Conservation (phyloP, 2,329 filamentous ascomycete genomes). For the Fusarium tjaetaba region DNA sequence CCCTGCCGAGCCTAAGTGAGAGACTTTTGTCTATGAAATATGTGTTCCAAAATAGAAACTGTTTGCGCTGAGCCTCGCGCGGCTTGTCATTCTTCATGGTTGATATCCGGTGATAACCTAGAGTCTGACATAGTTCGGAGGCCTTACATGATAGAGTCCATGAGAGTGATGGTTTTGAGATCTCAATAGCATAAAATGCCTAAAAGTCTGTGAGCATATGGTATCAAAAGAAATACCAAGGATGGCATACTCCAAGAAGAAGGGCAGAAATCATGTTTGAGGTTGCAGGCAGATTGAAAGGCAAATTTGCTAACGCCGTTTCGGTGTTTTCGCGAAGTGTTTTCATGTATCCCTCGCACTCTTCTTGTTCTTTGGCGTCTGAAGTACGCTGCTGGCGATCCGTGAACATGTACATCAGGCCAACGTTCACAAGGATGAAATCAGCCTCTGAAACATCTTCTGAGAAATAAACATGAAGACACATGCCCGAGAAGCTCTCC, state of each 20-base stretch:
- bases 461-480: conserved; percentile 48
- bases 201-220: conserved; percentile 18
- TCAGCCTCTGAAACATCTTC: conserved; percentile 46
- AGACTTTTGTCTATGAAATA: conserved; percentile 67
- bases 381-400: conserved; percentile 31
- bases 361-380: conserved; percentile 35
- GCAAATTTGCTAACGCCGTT: conserved; percentile 45
- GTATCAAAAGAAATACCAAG: too few relatives aligned
- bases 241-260: conserved; percentile 33
- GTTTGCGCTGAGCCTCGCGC: conserved; percentile 33
- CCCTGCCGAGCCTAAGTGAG: conserved; percentile 63
- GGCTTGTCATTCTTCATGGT: conserved; percentile 38
- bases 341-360: conserved; percentile 36
- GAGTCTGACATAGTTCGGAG: conserved; percentile 46
- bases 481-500: conserved; percentile 46
- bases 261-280: conserved; percentile 42
- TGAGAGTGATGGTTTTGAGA: conserved; percentile 47
- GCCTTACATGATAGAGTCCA: conserved; percentile 48
- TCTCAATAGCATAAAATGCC: conserved; percentile 47
- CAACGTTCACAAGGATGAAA: conserved; percentile 49
- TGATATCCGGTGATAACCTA: conserved; percentile 45
- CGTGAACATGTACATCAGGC: conserved; percentile 46
- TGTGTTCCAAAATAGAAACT: conserved; percentile 64
- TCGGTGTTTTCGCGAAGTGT: conserved; percentile 46
- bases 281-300: conserved; percentile 47